phyloP scores from a whole-genome alignment of 2,329 filamentous ascomycete species.

The Paraphoma sp. region DNA sequence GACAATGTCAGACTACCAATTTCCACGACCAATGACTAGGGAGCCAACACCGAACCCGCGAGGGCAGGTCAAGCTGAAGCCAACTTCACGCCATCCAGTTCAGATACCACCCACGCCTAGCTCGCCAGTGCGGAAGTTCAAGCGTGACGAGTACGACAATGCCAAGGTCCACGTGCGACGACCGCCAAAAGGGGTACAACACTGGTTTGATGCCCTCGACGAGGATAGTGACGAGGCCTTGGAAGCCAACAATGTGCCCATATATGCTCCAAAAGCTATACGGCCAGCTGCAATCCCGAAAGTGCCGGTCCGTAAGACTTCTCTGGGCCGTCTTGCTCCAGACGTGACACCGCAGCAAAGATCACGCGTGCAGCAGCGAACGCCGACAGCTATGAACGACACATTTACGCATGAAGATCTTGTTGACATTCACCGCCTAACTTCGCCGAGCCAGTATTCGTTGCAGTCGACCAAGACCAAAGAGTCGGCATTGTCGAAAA shows the following conservation, averaged over 20 bases:
- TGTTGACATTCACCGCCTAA: conserved; percentile 28
- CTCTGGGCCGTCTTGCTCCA: conserved; percentile 22
- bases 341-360: conserved; percentile 10
- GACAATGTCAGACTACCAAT: conserved; percentile 42
- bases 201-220: conserved; percentile 59
- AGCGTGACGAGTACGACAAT: conserved; percentile 52
- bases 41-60: conserved; percentile 35
- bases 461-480: conserved; percentile 39
- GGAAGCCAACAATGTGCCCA: conserved; percentile 19
- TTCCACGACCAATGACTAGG: conserved; percentile 40
- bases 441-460: conserved; percentile 39
- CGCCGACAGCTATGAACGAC: conserved; percentile 22
- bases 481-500: conserved; percentile 38
- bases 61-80: conserved; percentile 32
- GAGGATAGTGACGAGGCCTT: conserved; percentile 46
- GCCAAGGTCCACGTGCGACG: conserved; percentile 56
- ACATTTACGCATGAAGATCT: conserved; percentile 29
- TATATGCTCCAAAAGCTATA: conserved; percentile 20
- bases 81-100: conserved; percentile 24
- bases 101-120: conserved; percentile 15
- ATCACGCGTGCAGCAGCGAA: conserved; percentile 19
- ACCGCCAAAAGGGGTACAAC: conserved; percentile 56
- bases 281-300: conserved; percentile 11
- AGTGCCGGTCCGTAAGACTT: conserved; percentile 25
- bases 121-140: conserved; percentile 35